Percentiles rank a stretch among this genome's conserved stretches.
Conservation (phyloP, 2,329 filamentous ascomycete genomes). For the Dothidotthia symphoricarpi region DNA sequence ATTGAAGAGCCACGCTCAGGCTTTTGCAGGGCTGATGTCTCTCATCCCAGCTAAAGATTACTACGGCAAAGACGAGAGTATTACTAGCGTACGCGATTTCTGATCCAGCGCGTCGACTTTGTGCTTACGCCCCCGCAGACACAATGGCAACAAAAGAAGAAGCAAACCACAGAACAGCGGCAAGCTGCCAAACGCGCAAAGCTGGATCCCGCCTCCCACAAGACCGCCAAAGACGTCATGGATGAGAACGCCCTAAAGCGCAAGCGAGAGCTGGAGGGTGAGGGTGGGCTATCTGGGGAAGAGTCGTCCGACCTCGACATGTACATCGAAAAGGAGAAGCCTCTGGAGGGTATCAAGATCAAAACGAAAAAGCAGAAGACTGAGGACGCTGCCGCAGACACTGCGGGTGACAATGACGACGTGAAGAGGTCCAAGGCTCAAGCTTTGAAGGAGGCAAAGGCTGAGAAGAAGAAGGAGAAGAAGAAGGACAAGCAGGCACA, state of each 20-base stretch:
- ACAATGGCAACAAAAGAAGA: slow-evolving; percentile 94
- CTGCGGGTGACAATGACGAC: background rate
- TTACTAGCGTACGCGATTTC: slow-evolving; percentile 64
- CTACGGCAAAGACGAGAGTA: slow-evolving; percentile 69
- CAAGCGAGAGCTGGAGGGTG: slow-evolving; percentile 65
- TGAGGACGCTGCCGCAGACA: slow-evolving; percentile 18
- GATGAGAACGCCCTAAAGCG: slow-evolving; percentile 79
- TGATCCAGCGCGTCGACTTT: slow-evolving; percentile 6
- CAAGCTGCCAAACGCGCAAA: slow-evolving; percentile 70
- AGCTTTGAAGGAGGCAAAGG: slow-evolving; percentile 43
- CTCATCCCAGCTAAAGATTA: slow-evolving; percentile 89
- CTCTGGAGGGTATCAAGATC: slow-evolving; percentile 40
- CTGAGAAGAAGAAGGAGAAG: slow-evolving; percentile 47
- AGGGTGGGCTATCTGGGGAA: slow-evolving; percentile 34
- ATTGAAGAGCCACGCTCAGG: slow-evolving; percentile 61
- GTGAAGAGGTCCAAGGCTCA: slow-evolving; percentile 33
- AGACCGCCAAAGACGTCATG: slow-evolving; percentile 90
- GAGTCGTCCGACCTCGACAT: slow-evolving; percentile 37
- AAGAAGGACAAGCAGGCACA: slow-evolving; percentile 48
- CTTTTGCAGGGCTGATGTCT: slow-evolving; percentile 83
- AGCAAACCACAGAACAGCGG: slow-evolving; percentile 84
- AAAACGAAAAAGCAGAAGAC: slow-evolving; percentile 48
- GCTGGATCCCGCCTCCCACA: slow-evolving; percentile 84
- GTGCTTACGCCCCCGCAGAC: slow-evolving; percentile 55
- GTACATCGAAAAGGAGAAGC: slow-evolving; percentile 39